phyloP scores from a whole-genome alignment of 1,284 basidiomycete genomes.

The Agaricales sp. region DNA sequence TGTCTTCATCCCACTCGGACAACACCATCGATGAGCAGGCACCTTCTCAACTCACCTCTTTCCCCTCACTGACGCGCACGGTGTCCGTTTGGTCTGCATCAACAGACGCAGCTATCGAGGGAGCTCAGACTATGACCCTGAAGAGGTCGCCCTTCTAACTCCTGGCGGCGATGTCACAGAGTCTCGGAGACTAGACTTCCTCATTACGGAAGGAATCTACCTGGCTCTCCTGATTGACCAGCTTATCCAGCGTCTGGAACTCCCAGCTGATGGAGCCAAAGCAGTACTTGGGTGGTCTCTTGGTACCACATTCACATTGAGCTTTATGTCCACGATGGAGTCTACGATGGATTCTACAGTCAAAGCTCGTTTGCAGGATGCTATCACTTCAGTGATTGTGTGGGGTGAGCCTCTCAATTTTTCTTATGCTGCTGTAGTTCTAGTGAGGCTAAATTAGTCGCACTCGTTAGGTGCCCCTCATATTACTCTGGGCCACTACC shows the following conservation, averaged over 20 bases:
- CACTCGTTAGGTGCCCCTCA: not conserved
- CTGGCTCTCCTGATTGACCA: conserved; percentile 16
- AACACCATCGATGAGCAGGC: conserved; percentile 13
- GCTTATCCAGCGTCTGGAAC: conserved; percentile 9
- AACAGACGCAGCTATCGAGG: conserved; percentile 22
- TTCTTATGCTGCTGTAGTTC: too few relatives aligned
- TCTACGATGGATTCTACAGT: not conserved
- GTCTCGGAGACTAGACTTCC: conserved; percentile 8
- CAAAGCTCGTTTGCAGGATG: not conserved
- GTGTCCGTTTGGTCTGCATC: conserved; percentile 19
- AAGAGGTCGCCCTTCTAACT: conserved; percentile 16
- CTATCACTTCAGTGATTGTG: not conserved
- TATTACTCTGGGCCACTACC: not conserved
- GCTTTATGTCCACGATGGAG: not conserved
- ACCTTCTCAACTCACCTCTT: conserved; percentile 18
- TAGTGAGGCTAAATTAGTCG: too few relatives aligned
- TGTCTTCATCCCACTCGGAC: not conserved
- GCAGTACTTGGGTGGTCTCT: conserved; percentile 1
- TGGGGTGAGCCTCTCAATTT: not conserved
- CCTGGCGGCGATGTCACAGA: conserved; percentile 5
- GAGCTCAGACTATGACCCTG: conserved; percentile 15
- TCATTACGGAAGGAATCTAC: conserved; percentile 14
- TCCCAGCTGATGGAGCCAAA: conserved; percentile 1
- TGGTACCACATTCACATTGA: conserved; percentile 3
- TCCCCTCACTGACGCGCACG: conserved; percentile 14